phyloP scores from a whole-genome alignment of 148 eudicot species.

The Polygonum maritimum region DNA sequence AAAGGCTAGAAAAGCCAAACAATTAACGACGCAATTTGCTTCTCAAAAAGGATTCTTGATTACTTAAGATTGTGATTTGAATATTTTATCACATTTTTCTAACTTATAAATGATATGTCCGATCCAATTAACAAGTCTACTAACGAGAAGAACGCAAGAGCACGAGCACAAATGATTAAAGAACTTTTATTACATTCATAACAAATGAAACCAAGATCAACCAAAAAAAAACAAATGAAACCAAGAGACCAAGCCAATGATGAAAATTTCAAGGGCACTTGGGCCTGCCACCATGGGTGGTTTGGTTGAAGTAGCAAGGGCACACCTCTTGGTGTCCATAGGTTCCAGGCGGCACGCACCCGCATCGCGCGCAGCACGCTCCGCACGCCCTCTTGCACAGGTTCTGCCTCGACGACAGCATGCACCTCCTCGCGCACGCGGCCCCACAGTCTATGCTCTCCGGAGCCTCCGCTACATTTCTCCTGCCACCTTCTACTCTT shows the following conservation, averaged over 20 bases:
- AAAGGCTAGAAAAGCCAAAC: no score
- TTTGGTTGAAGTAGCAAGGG: constrained; percentile 43
- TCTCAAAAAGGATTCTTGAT: no score
- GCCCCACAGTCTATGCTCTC: constrained; percentile 27
- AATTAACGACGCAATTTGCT: no score
- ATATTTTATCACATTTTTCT: no score
- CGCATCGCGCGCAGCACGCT: constrained; percentile 42
- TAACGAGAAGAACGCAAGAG: neutral
- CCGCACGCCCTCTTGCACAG: constrained; percentile 47
- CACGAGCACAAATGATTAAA: neutral
- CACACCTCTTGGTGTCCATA: constrained; percentile 43
- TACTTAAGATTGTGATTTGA: no score
- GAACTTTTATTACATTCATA: neutral
- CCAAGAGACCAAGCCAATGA: no score
- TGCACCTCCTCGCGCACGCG: constrained; percentile 27
- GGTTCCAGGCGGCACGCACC: constrained; percentile 50
- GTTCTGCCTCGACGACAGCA: constrained; percentile 26
- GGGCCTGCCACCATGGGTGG: constrained; percentile 42
- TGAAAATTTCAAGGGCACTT: constrained; percentile 33
- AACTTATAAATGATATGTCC: no score
- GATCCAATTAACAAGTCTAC: no score
- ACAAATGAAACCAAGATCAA: neutral
- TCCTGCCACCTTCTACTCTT: neutral
- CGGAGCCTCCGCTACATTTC: neutral
- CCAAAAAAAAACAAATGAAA: no score